Conservation (phyloP, 2,329 filamentous ascomycete species). For the Colletotrichum cereale region DNA sequence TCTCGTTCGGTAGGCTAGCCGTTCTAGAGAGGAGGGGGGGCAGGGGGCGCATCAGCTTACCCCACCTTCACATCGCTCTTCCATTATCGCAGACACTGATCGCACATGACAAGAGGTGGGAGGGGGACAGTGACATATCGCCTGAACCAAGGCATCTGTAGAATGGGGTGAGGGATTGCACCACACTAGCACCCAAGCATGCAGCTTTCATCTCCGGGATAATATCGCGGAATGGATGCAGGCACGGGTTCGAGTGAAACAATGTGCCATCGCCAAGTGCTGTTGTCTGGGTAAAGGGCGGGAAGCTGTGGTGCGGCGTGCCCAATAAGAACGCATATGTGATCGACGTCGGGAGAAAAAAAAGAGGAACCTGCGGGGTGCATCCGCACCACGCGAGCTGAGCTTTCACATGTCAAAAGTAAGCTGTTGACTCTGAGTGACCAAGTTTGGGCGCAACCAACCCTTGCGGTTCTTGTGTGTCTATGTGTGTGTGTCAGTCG, state of each 20-base stretch:
- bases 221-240: slow-evolving; percentile 31
- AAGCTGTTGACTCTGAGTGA: slow-evolving; percentile 17
- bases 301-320: neutral
- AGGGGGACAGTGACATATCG: neutral
- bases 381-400: slow-evolving; percentile 34
- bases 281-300: slow-evolving; percentile 22
- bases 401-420: slow-evolving; percentile 39
- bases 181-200: slow-evolving; percentile 17
- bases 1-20: slow-evolving; percentile 10
- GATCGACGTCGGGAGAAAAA: slow-evolving; percentile 31
- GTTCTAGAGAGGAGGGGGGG: neutral
- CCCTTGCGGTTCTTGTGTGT: slow-evolving; percentile 32
- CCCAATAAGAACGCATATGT: slow-evolving; percentile 11
- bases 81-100: slow-evolving; percentile 13
- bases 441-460: slow-evolving; percentile 21
- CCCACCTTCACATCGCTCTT: slow-evolving; percentile 15
- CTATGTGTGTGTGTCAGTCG: slow-evolving; percentile 21
- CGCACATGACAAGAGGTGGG: neutral
- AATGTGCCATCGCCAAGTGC: slow-evolving; percentile 17
- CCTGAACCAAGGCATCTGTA: neutral
- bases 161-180: slow-evolving; percentile 6
- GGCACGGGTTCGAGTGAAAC: slow-evolving; percentile 33
- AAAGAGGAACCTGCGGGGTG: slow-evolving; percentile 41
- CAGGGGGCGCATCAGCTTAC: neutral
- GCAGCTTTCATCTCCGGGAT: slow-evolving; percentile 26